Conservation (phyloP, 164 flowering plant species). For the Stephania cephalantha region DNA sequence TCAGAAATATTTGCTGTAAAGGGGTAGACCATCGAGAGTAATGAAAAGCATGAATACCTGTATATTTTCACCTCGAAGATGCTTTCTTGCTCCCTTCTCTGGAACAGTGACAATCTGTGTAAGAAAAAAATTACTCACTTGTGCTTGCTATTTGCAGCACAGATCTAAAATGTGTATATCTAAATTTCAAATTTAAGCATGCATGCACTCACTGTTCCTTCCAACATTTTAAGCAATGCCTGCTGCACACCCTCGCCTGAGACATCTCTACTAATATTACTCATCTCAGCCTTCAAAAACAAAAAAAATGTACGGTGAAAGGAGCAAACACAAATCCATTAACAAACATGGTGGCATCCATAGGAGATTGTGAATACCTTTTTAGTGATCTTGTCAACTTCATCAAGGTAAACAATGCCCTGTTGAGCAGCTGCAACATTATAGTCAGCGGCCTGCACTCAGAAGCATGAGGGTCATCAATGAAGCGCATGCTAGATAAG, state of each 20-base stretch:
- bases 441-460: constrained; percentile 71
- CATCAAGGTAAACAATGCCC: constrained; percentile 97
- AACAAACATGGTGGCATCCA: not conserved
- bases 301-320: not conserved
- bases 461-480: constrained; percentile 4
- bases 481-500: not conserved
- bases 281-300: constrained; percentile 77
- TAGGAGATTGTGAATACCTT: constrained; percentile 39
- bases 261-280: constrained; percentile 88
- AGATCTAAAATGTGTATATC: not conserved
- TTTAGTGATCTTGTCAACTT: constrained; percentile 96
- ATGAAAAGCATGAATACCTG: constrained; percentile 47
- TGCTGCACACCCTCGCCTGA: constrained; percentile 99
- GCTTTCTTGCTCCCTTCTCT: constrained; percentile 94
- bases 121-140: not conserved
- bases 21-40: not conserved
- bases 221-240: constrained; percentile 91
- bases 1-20: not conserved
- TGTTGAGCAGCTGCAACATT: constrained; percentile 95
- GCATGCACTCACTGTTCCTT: constrained; percentile 82
- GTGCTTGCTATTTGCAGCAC: not conserved
- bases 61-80: constrained; percentile 91
- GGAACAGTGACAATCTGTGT: constrained; percentile 88
- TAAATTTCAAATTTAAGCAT: not conserved
- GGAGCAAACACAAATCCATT: not conserved